A percentile compares a stretch with the other conserved stretches of the same genome.
These are phyloP conservation scores for Lactuca sativa DNA, from an alignment of 129 eudicot genomes.

Conservation along the genomic window DNA sequence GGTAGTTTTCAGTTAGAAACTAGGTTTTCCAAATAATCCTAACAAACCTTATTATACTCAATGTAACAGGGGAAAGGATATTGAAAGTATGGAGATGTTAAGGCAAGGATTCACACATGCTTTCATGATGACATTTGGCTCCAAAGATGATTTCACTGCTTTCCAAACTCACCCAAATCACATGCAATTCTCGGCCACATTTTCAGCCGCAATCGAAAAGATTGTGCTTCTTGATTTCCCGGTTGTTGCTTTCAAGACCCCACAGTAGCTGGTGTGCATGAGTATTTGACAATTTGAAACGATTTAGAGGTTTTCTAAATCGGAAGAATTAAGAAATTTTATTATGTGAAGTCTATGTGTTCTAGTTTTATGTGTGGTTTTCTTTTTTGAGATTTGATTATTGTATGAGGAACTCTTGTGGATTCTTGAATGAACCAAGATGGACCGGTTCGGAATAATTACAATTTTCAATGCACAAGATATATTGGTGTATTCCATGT, in stretches of 20 bases:
- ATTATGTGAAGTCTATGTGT: conserved; percentile 17
- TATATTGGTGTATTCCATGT: not conserved
- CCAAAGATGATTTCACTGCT: conserved; percentile 66
- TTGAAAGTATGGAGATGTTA: conserved; percentile 79
- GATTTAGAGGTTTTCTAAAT: not conserved
- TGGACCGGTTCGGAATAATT: conserved; percentile 21
- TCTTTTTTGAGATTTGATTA: conserved; percentile 17
- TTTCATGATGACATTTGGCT: conserved; percentile 77
- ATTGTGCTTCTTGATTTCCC: conserved; percentile 89
- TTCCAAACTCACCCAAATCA: conserved; percentile 67
- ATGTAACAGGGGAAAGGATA: conserved; percentile 73
- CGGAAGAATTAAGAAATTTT: not conserved
- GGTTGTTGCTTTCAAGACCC: conserved; percentile 53
- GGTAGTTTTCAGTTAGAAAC: too few species aligned
- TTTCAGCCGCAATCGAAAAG: conserved; percentile 68
- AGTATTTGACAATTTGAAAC: not conserved
- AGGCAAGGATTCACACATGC: conserved; percentile 94
- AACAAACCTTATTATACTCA: not conserved
- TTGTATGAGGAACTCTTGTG: conserved; percentile 19
- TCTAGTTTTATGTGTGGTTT: conserved; percentile 9
- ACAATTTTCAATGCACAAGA: not conserved
- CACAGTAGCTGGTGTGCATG: not conserved
- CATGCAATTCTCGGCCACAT: conserved; percentile 56
- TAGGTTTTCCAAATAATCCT: too few species aligned
- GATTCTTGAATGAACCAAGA: conserved; percentile 24